These are phyloP conservation scores for Sugiyamaella mastotermitis DNA, from an alignment of 805 yeast species.

Conservation along the genomic window DNA sequence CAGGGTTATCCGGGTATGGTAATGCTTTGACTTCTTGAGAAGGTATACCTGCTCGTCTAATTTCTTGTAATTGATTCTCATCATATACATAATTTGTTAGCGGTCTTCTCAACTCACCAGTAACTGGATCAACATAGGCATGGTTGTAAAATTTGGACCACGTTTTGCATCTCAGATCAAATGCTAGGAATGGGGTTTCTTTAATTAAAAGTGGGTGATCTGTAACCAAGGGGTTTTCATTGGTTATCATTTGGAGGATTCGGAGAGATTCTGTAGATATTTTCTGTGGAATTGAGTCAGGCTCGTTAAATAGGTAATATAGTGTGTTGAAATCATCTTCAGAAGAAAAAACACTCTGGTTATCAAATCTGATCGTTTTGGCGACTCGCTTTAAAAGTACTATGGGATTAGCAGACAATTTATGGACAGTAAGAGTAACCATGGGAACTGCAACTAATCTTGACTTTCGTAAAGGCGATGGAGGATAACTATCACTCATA, in stretches of 20 bases:
- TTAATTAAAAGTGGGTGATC: slow-evolving; percentile 20
- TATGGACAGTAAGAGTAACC: slow-evolving; percentile 47
- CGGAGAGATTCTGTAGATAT: slow-evolving; percentile 71
- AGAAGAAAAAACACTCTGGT: slow-evolving; percentile 62
- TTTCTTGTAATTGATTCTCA: slow-evolving; percentile 21
- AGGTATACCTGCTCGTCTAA: slow-evolving; percentile 25
- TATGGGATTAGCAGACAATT: slow-evolving; percentile 41
- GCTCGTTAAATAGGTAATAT: slow-evolving; percentile 58
- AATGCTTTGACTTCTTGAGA: slow-evolving; percentile 19
- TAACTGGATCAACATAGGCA: slow-evolving; percentile 23
- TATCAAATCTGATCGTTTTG: slow-evolving; percentile 59
- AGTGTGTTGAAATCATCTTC: slow-evolving; percentile 73
- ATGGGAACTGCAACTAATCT: slow-evolving; percentile 54
- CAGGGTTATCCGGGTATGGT: slow-evolving; percentile 32
- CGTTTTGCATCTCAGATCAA: slow-evolving; percentile 22
- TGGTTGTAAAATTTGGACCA: slow-evolving; percentile 27
- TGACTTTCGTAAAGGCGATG: slow-evolving; percentile 38
- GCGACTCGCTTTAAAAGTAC: slow-evolving; percentile 58
- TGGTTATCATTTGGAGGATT: slow-evolving; percentile 36
- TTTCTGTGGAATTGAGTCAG: slow-evolving; percentile 47
- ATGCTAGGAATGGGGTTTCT: slow-evolving; percentile 19
- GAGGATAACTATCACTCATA: slow-evolving; percentile 61
- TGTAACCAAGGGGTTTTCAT: slow-evolving; percentile 22
- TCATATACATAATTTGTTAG: slow-evolving; percentile 28
- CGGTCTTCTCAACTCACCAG: slow-evolving; percentile 24